Evolutionary conservation across 169 alveolate species (phyloP), one percentile per base, ranked within the genome.

Genomic region (Cryptosporidium ryanae): DNA sequence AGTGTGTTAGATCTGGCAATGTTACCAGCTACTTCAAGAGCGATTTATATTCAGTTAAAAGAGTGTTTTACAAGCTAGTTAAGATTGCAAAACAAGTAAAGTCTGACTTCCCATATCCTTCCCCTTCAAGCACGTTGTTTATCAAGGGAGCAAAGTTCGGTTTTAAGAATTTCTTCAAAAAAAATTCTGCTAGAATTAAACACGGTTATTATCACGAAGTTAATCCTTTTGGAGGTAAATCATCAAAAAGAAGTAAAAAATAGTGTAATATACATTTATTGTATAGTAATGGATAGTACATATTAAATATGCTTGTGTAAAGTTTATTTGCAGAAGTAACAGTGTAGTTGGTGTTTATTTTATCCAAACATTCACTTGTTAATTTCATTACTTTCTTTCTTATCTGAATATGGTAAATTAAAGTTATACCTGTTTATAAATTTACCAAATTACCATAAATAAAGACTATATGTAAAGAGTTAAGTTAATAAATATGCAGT

Each of bases 141-240:
- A 76, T 76, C 18, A 76, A 76, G 68, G 87, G 87, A 6, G 43
- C 2, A 1, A 76, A 55, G 52, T 76, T 76, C 25, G 87, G 87
- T 10, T 6, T 76, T 27, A 76, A 43, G 76, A 76, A 76, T 18
- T 21, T 76, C 1, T 76, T 76, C 59, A 57, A 71, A 43, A 76
- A 76, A 50, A 13, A 29, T n/a, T 13, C 76, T n/a, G 87, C 76
- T 13, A 76, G 87, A 61, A 23, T 61, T 61, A 76, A 76, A 18
- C 64, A 27, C 8, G 64, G 64, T 13, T 76, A 43, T 32, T 76
- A 76, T 76, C 68, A 27, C 23, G 87, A 76, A 25, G 1, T 32
- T 46, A 4, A 59, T 15, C 87, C 87, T 8, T 76, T 76, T 38
- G 46, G 34, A 34, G n/a, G 64, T 21, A 61, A 31, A 61, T 61